Percentiles rank a stretch among this genome's conserved stretches.
Conservation (phyloP, 805 yeast species). For the Clavispora carvajalis region DNA sequence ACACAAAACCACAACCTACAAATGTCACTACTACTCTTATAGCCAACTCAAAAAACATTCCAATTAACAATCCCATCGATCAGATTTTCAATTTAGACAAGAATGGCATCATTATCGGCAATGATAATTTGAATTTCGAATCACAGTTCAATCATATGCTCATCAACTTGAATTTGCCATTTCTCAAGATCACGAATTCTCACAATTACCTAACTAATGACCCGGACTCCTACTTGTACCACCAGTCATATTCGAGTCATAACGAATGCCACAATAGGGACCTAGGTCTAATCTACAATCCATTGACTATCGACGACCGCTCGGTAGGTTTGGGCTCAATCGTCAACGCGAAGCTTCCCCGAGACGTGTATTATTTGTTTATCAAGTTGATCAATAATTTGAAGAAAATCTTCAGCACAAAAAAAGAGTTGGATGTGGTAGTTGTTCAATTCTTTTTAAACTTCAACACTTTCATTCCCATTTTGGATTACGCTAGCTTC, state of each 20-base stretch:
- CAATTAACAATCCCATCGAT: constrained; percentile 40
- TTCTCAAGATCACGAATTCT: constrained; percentile 39
- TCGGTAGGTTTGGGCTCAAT: constrained; percentile 1
- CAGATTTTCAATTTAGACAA: constrained; percentile 40
- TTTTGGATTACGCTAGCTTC: constrained; percentile 48
- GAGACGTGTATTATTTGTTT: constrained; percentile 39
- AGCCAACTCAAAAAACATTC: constrained; percentile 10
- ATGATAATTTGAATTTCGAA: constrained; percentile 41
- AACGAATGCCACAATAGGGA: constrained; percentile 34
- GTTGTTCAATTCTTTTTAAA: constrained; percentile 46
- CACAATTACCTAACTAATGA: constrained; percentile 39
- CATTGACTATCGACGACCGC: constrained; percentile 25
- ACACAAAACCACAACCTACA: not conserved
- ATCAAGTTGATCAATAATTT: constrained; percentile 40
- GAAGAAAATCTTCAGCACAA: constrained; percentile 33
- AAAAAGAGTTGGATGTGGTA: constrained; percentile 41
- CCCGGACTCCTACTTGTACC: constrained; percentile 38
- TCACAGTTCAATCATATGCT: constrained; percentile 41
- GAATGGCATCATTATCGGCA: constrained; percentile 41
- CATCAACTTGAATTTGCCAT: constrained; percentile 39
- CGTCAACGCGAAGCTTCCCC: constrained; percentile 23
- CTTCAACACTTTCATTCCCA: constrained; percentile 50
- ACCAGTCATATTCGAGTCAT: constrained; percentile 33
- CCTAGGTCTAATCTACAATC: constrained; percentile 35
- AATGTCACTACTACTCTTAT: not conserved